Evolutionary conservation across 2,329 filamentous ascomycete genomes (phyloP).

Genomic region (Colletotrichum higginsianum): DNA sequence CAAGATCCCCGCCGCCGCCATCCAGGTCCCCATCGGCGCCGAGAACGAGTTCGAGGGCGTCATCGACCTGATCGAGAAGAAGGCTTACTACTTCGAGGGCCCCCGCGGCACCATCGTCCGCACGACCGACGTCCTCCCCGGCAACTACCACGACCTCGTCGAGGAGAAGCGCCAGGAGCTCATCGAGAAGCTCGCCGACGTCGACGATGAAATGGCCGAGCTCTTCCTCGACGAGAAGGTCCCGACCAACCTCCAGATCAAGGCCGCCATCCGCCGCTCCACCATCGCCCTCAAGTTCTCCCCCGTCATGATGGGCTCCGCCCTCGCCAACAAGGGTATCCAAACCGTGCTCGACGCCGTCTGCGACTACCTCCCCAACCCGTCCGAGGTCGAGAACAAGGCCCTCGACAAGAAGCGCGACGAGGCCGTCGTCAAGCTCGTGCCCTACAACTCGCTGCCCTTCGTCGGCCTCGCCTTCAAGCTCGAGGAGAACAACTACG

Average conservation of each 20-base stretch:
- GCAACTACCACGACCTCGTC: constrained; percentile 81
- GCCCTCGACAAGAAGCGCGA: constrained; percentile 86
- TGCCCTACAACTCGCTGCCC: constrained; percentile 93
- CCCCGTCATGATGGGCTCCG: constrained; percentile 96
- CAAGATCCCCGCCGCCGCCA: constrained; percentile 90
- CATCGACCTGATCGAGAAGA: constrained; percentile 93
- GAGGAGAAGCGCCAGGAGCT: constrained; percentile 87
- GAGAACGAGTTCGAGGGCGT: constrained; percentile 95
- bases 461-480: constrained; percentile 98
- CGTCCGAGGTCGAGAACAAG: constrained; percentile 88
- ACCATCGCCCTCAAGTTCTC: constrained; percentile 94
- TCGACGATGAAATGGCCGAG: constrained; percentile 98
- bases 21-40: constrained; percentile 93
- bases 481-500: constrained; percentile 98
- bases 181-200: constrained; percentile 95
- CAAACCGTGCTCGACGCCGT: constrained; percentile 98
- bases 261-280: constrained; percentile 89
- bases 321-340: constrained; percentile 92
- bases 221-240: constrained; percentile 90
- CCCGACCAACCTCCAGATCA: constrained; percentile 87
- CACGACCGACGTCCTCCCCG: constrained; percentile 85
- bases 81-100: constrained; percentile 93
- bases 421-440: constrained; percentile 87
- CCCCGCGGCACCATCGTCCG: constrained; percentile 83
- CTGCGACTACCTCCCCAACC: constrained; percentile 95